Evolutionary conservation across 2,329 filamentous ascomycete genomes (phyloP).

Genomic region (Penicillium thymicola): DNA sequence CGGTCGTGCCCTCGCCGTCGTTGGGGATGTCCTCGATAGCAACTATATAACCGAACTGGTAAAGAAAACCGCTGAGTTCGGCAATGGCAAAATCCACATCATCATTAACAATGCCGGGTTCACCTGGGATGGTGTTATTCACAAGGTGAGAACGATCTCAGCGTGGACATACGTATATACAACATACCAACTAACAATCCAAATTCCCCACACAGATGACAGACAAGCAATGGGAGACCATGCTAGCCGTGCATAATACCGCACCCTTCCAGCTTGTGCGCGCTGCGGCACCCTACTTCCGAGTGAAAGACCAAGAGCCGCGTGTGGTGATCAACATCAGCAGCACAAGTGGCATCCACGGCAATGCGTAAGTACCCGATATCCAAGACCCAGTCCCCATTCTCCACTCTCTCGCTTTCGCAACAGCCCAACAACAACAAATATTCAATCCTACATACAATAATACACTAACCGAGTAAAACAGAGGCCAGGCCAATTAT

Average conservation of each 20-base stretch:
- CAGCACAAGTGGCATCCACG: constrained; percentile 76
- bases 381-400: neutral
- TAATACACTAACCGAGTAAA: neutral
- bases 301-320: constrained; percentile 76
- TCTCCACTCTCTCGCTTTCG: neutral
- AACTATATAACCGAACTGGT: constrained; percentile 71
- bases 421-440: neutral
- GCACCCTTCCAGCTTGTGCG: constrained; percentile 82
- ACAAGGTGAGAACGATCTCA: constrained; percentile 57
- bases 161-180: neutral
- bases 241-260: constrained; percentile 77
- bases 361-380: constrained; percentile 59
- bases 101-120: constrained; percentile 91
- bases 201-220: constrained; percentile 55
- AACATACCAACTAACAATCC: neutral
- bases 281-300: constrained; percentile 79
- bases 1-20: constrained; percentile 67
- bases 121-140: constrained; percentile 89
- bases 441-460: neutral
- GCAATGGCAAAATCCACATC: constrained; percentile 82
- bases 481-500: constrained; percentile 79
- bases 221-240: constrained; percentile 88
- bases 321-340: constrained; percentile 81
- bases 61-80: constrained; percentile 72
- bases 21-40: constrained; percentile 72